These are phyloP conservation scores for Breviolum minutum DNA, from an alignment of 73 alveolate genomes.

Conservation along the genomic window DNA sequence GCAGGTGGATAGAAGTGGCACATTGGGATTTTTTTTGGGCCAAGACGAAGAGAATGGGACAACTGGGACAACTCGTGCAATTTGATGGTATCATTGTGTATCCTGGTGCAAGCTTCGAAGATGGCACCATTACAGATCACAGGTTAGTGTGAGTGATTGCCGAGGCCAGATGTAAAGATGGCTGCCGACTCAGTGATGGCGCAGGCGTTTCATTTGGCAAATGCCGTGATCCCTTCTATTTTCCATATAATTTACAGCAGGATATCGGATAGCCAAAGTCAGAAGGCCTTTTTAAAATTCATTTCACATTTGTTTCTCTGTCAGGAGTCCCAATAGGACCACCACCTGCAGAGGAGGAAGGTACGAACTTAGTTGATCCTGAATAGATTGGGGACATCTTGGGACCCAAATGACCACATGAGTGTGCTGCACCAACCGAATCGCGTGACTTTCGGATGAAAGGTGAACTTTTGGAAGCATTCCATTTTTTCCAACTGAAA, in stretches of 20 bases:
- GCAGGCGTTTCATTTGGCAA: not conserved
- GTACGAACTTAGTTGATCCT: not conserved
- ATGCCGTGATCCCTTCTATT: too few species aligned
- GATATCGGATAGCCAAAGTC: not conserved
- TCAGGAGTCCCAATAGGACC: slow-evolving; percentile 34
- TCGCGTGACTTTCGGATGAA: not conserved
- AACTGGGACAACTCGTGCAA: too few species aligned
- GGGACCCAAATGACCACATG: not conserved
- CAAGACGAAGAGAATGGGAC: too few species aligned
- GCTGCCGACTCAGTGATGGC: slow-evolving; percentile 37
- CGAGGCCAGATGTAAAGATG: slow-evolving; percentile 61
- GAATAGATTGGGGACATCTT: not conserved
- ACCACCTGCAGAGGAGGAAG: not conserved
- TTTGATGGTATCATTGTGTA: too few species aligned
- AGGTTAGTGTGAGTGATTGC: too few species aligned
- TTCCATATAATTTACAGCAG: too few species aligned
- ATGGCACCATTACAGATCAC: too few species aligned
- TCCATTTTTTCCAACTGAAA: not conserved
- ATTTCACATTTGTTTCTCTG: not conserved
- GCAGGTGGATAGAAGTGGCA: too few species aligned
- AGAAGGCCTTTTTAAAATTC: not conserved
- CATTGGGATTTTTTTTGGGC: too few species aligned
- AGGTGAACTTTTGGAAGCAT: not conserved
- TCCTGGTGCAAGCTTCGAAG: too few species aligned
- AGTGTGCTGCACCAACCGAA: not conserved